Evolutionary conservation across 1,284 basidiomycete genomes (phyloP).

Genomic region (Cutaneotrichosporon curvatum): DNA sequence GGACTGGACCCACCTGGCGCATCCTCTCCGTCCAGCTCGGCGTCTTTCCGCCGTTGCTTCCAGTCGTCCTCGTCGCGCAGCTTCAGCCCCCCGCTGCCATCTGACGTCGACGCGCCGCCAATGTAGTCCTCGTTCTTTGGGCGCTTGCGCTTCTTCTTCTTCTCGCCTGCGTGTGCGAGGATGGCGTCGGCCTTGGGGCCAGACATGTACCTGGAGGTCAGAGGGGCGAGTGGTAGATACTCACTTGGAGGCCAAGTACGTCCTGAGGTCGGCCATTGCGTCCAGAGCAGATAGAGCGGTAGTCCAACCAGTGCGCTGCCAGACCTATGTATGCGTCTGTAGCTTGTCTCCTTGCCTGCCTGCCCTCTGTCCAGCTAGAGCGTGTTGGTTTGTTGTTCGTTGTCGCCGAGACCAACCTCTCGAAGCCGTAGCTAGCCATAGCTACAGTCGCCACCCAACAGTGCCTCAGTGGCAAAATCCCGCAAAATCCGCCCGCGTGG

Average conservation of each 20-base stretch:
- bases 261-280: conserved; percentile 47
- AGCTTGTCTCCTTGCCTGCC: too few species aligned
- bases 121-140: conserved; percentile 54
- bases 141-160: conserved; percentile 63
- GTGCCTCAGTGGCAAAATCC: conserved; percentile 19
- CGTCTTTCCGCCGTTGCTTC: conserved; percentile 45
- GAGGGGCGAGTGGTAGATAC: conserved; percentile 2
- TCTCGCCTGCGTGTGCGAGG: conserved; percentile 58
- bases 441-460: conserved; percentile 12
- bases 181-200: conserved; percentile 96
- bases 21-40: conserved; percentile 40
- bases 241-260: conserved; percentile 50
- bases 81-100: conserved; percentile 25
- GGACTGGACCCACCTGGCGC: conserved; percentile 48
- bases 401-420: neutral
- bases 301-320: neutral
- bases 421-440: too few species aligned
- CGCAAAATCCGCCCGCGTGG: conserved; percentile 11
- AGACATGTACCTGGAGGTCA: conserved; percentile 71
- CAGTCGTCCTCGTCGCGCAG: conserved; percentile 48
- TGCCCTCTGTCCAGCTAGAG: too few species aligned
- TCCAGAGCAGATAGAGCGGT: neutral
- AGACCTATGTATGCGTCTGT: too few species aligned
- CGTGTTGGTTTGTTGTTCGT: neutral
- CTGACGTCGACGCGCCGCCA: conserved; percentile 21